Evolutionary conservation across 1,284 basidiomycete genomes (phyloP), one percentile per base, ranked within the genome.

Genomic region (Ustilago esculenta): DNA sequence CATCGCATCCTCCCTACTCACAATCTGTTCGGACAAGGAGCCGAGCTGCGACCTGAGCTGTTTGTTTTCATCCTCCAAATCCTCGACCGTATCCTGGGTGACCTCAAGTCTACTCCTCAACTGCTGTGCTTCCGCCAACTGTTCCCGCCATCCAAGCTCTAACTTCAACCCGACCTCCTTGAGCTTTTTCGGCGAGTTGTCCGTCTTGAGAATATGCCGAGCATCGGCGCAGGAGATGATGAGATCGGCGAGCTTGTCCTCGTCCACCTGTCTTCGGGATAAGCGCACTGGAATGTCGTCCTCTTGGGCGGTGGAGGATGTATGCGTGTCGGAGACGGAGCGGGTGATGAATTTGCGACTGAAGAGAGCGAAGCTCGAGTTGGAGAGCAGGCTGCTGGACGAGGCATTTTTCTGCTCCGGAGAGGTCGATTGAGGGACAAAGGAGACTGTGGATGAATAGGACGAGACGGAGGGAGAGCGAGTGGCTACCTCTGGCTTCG

Each of bases 11-110:
- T 73, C 72, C 5, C 55, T 43, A 1, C 40, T 25, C 24, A 58
- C 72, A 27, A 73, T 49, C 37, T 56, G 50, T 24, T 73, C 68
- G 4, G 52, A 50, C 4, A 73, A 36, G 4, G 20, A 33, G 8
- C 54, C 67, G 17, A 73, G 35, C 46, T 73, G 58, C 7, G 10
- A 17, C 3, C 72, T 35, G 37, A 73, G 37, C 18, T 64, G 59
- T 14, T 43, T 37, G 41, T 73, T 73, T 35, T 73, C 72, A 15
- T 68, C 63, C 35, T 67, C 56, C 21, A 73, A 42, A 33, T 68
- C 68, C 11, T 49, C 63, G n/a, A 70, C 49, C 10, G 49, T 58
- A 18, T 71, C 72, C 17, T 64, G 53, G 0, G 60, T 43, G 3
- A 39, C 24, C 15, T 57, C 52, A 1, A 70, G 30, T 9, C 35